These are phyloP conservation scores for Gynandropsis gynandra DNA, from an alignment of 345 rosid species.

Conservation along the genomic window DNA sequence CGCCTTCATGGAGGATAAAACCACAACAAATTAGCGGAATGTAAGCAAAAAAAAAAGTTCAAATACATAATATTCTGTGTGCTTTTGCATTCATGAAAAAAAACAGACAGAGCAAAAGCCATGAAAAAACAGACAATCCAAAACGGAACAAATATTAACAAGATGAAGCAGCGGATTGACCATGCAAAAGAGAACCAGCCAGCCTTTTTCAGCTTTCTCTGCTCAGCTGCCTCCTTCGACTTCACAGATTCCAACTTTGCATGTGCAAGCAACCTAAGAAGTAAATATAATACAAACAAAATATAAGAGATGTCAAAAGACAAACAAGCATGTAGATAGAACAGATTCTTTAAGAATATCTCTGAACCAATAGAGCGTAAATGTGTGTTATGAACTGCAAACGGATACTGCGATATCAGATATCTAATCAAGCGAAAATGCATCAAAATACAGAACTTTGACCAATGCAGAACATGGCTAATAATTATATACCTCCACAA, in stretches of 20 bases:
- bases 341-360: slow-evolving; percentile 17
- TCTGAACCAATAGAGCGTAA: slow-evolving; percentile 8
- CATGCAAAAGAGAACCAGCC: slow-evolving; percentile 89
- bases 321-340: slow-evolving; percentile 6
- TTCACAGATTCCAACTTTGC: slow-evolving; percentile 93
- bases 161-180: slow-evolving; percentile 36
- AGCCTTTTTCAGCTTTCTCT: slow-evolving; percentile 58
- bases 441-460: too few species aligned
- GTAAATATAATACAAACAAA: slow-evolving; percentile 19
- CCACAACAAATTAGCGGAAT: slow-evolving; percentile 17
- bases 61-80: not conserved
- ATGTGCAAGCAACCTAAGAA: slow-evolving; percentile 90
- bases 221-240: slow-evolving; percentile 91
- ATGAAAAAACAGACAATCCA: slow-evolving; percentile 10
- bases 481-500: slow-evolving; percentile 71
- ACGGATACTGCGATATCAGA: slow-evolving; percentile 3
- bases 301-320: slow-evolving; percentile 8
- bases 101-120: slow-evolving; percentile 8
- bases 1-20: slow-evolving; percentile 41
- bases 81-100: slow-evolving; percentile 7
- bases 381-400: slow-evolving; percentile 7
- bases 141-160: slow-evolving; percentile 10
- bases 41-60: slow-evolving; percentile 4
- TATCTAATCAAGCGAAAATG: slow-evolving; percentile 5
- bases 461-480: slow-evolving; percentile 11